phyloP scores from a whole-genome alignment of 495 filamentous ascomycete species.

The Geopyxis carbonaria region DNA sequence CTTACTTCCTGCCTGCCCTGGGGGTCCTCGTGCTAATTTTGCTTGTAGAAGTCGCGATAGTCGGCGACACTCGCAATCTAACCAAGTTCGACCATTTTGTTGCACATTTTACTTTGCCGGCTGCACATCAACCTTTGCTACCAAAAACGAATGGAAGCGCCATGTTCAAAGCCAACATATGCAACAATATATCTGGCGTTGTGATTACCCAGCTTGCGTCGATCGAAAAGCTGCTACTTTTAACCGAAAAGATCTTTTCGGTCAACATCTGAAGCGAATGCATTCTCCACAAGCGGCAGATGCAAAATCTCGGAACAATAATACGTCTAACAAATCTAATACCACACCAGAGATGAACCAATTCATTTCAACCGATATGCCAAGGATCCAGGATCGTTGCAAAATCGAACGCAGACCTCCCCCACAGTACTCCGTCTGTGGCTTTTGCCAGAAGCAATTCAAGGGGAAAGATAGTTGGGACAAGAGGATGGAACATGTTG shows the following conservation, averaged over 20 bases:
- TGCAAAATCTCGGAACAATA: not conserved
- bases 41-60: no score
- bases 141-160: slow-evolving; percentile 91
- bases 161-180: slow-evolving; percentile 69
- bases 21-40: no score
- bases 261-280: not conserved
- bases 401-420: slow-evolving; percentile 39
- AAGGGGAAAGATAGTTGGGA: slow-evolving; percentile 54
- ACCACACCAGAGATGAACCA: not conserved
- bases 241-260: not conserved
- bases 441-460: slow-evolving; percentile 48
- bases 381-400: slow-evolving; percentile 38
- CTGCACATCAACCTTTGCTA: slow-evolving; percentile 62
- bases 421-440: slow-evolving; percentile 46
- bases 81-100: slow-evolving; percentile 54
- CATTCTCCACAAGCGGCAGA: not conserved
- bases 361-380: slow-evolving; percentile 7
- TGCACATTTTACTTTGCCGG: slow-evolving; percentile 69
- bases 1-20: no score
- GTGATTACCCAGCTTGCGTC: not conserved
- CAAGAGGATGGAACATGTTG: slow-evolving; percentile 78
- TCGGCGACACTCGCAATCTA: no score
- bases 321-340: no score
- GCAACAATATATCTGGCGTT: slow-evolving; percentile 20
- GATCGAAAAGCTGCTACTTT: not conserved